These are phyloP conservation scores for Drosera spatulata DNA, from an alignment of 179 eudicot genomes.

Conservation along the genomic window DNA sequence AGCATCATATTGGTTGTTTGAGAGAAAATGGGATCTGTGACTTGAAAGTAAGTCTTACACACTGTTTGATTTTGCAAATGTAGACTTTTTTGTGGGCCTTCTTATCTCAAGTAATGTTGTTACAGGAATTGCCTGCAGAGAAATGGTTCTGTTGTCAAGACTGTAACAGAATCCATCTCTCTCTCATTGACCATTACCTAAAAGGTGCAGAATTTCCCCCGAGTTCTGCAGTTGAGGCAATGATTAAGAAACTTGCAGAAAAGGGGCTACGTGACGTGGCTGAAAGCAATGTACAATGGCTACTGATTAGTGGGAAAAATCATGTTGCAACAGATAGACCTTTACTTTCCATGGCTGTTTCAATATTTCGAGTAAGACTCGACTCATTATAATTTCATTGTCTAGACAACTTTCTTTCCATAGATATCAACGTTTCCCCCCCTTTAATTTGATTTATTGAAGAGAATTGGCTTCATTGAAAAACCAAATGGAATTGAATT, in stretches of 20 bases:
- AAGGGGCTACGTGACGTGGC: constrained; percentile 31
- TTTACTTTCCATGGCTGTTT: constrained; percentile 63
- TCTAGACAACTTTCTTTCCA: background rate
- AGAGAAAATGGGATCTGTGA: constrained; percentile 63
- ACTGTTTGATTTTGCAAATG: background rate
- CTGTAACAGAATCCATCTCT: constrained; percentile 50
- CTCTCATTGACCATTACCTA: constrained; percentile 35
- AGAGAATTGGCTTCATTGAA: too few relatives aligned
- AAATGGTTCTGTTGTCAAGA: constrained; percentile 89
- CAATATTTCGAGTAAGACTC: constrained; percentile 72
- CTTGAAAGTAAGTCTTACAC: constrained; percentile 46
- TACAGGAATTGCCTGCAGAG: constrained; percentile 73
- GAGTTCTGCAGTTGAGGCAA: constrained; percentile 23
- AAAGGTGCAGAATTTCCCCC: constrained; percentile 49
- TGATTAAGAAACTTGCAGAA: constrained; percentile 34
- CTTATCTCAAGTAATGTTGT: constrained; percentile 1
- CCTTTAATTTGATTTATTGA: background rate
- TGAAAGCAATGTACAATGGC: constrained; percentile 54
- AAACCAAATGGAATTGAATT: too few relatives aligned
- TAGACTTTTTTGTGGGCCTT: background rate
- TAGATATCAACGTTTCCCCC: background rate
- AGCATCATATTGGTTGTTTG: constrained; percentile 93
- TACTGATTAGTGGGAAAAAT: constrained; percentile 70
- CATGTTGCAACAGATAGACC: constrained; percentile 56
- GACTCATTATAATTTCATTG: background rate